Evolutionary conservation across 1,284 basidiomycete species (phyloP).

Genomic region (Tilletia setariae): DNA sequence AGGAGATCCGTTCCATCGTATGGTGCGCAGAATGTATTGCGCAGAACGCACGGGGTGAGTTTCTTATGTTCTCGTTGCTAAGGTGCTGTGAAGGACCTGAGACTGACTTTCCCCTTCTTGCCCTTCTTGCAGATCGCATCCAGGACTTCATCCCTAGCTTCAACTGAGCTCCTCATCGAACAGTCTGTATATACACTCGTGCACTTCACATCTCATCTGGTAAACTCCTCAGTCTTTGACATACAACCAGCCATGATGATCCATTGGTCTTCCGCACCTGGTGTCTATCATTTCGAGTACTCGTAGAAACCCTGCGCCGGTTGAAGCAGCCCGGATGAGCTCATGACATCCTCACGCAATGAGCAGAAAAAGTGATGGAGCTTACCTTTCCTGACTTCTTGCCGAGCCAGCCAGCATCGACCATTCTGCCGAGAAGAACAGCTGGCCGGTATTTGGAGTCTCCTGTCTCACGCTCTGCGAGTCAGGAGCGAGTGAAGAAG

Average conservation of each 20-base stretch:
- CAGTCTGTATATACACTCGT: slow-evolving; percentile 2
- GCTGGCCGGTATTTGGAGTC: slow-evolving; percentile 97
- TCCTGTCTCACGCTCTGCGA: slow-evolving; percentile 64
- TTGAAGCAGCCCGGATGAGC: neutral
- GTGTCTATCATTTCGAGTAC: slow-evolving; percentile 21
- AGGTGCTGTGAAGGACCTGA: no score
- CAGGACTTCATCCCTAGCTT: slow-evolving; percentile 12
- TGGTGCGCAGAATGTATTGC: slow-evolving; percentile 80
- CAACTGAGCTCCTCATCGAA: neutral
- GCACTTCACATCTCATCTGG: no score
- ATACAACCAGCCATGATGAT: no score
- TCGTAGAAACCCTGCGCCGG: slow-evolving; percentile 46
- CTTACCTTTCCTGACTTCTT: slow-evolving; percentile 64
- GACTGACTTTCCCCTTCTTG: neutral
- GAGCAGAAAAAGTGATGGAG: neutral
- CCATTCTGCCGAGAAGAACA: slow-evolving; percentile 84
- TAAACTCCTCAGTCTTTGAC: no score
- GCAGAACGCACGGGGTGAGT: slow-evolving; percentile 42
- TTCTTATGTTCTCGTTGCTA: neutral
- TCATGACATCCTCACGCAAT: neutral
- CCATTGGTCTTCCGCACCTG: no score
- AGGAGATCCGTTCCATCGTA: slow-evolving; percentile 93
- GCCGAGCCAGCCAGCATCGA: slow-evolving; percentile 92
- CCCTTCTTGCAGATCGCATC: slow-evolving; percentile 1
- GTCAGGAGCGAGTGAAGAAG: slow-evolving; percentile 18